Base-by-base conservation (phyloP, 2,329 filamentous ascomycete species). In the Teratosphaeria viscida region DNA sequence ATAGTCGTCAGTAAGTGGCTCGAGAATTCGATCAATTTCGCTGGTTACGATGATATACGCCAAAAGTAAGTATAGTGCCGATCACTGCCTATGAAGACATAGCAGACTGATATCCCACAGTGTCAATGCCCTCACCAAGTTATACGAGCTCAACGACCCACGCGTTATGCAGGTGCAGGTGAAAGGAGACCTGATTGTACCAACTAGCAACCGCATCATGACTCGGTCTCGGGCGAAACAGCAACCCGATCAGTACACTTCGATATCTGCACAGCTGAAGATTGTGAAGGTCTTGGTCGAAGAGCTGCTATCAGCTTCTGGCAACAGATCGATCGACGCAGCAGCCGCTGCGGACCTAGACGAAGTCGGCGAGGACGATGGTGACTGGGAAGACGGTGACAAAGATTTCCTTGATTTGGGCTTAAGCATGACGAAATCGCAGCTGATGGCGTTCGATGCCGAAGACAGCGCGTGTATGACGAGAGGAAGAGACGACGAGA, bases 21-120 rank as follows among this genome's bases (percentile, higher is more conserved):
- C 0, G 94, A 97, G 77, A 96, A 97, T 74, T 96, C 91, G 3
- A 84, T 95, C 74, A 95, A 88, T 74, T 99, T 99, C 75, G 91
- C 91, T n/a, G 94, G 94, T 12, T 99, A 96, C 68, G 92, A 97
- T 68, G 92, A 96, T 74, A 97, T 97, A 67, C 85, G 92, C 66
- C 90, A 96, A 74, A 99, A 97, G 89, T 92, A 78, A 74, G 85
- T 78, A n/a, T 35, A 10, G 5, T 27, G 12, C 11, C 29, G 6
- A 49, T 23, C 3, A 26, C 35, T 16, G 2, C 26, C 7, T 1
- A n/a, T 0, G 12, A 10, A 35, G 23, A 43, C 19, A 11, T 19
- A 10, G 53, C 39, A 23, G 54, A 34, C 62, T 66, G 56, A 66
- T 59, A 19, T 39, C 8, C 23, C n/a, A 39, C 67, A 92, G 89